phyloP scores from a whole-genome alignment of 768 basidiomycete genomes.

The Amanita muscaria region DNA sequence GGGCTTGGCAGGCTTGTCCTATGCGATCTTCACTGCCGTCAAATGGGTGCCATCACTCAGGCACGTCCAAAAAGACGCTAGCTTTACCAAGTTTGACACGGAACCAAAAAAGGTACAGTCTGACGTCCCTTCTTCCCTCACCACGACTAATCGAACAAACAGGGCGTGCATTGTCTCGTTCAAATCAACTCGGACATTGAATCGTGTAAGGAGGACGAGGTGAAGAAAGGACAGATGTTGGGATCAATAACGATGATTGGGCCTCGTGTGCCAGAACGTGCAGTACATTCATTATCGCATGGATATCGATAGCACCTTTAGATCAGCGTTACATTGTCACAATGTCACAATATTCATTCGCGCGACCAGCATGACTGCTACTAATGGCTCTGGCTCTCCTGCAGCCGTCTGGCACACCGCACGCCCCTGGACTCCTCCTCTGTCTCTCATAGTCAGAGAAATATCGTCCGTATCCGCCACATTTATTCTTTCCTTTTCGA shows the following conservation, averaged over 20 bases:
- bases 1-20: slow-evolving; percentile 4
- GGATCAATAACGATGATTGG: background rate
- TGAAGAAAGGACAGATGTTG: background rate
- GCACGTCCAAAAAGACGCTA: too few species aligned
- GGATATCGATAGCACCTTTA: slow-evolving; percentile 8
- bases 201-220: slow-evolving; percentile 3
- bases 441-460: slow-evolving; percentile 67
- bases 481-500: slow-evolving; percentile 57
- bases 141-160: too few species aligned
- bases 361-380: slow-evolving; percentile 21
- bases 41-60: slow-evolving; percentile 2
- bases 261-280: background rate
- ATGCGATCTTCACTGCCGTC: slow-evolving; percentile 3
- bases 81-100: too few species aligned
- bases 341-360: slow-evolving; percentile 1
- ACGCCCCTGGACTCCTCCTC: slow-evolving; percentile 65
- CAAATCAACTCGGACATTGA: too few species aligned
- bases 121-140: too few species aligned
- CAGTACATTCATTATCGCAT: background rate
- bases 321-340: slow-evolving; percentile 4
- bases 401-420: slow-evolving; percentile 54
- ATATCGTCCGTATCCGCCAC: slow-evolving; percentile 83
- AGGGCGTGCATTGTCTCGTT: too few species aligned
- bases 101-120: too few species aligned
- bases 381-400: slow-evolving; percentile 17